A percentile compares a stretch with the other conserved stretches of the same genome.
phyloP scores from a whole-genome alignment of 2,329 filamentous ascomycete species.

The Nemania sp. region DNA sequence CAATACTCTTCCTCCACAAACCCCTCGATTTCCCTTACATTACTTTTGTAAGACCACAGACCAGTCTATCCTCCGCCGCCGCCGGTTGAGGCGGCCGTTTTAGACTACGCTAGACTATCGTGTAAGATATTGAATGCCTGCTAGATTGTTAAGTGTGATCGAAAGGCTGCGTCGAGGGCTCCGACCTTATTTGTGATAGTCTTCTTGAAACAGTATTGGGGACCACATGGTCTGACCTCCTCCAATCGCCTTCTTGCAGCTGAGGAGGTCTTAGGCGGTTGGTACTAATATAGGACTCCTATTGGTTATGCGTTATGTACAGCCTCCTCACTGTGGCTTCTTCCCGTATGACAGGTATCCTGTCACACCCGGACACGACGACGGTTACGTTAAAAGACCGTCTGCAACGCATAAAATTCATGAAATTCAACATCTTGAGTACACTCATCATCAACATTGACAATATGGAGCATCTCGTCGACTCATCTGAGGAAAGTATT shows the following conservation, averaged over 20 bases:
- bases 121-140: slow-evolving; percentile 26
- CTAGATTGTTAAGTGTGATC: slow-evolving; percentile 39
- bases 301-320: background rate
- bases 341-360: too few species aligned
- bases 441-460: background rate
- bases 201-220: too few species aligned
- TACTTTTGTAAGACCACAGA: background rate
- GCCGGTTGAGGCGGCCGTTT: slow-evolving; percentile 36
- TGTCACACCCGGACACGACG: background rate
- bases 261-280: too few species aligned
- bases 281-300: too few species aligned
- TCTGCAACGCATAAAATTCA: background rate
- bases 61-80: slow-evolving; percentile 14
- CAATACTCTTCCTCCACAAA: slow-evolving; percentile 26
- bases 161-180: slow-evolving; percentile 56
- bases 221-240: too few species aligned
- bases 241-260: too few species aligned
- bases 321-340: too few species aligned
- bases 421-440: background rate
- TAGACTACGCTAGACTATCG: slow-evolving; percentile 20
- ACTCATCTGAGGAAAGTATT: background rate
- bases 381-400: background rate
- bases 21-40: slow-evolving; percentile 13
- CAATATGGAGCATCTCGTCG: background rate
- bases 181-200: slow-evolving; percentile 58